These are phyloP conservation scores for Trichoderma guizhouense DNA, from an alignment of 2,329 filamentous ascomycete species.

Conservation along the genomic window DNA sequence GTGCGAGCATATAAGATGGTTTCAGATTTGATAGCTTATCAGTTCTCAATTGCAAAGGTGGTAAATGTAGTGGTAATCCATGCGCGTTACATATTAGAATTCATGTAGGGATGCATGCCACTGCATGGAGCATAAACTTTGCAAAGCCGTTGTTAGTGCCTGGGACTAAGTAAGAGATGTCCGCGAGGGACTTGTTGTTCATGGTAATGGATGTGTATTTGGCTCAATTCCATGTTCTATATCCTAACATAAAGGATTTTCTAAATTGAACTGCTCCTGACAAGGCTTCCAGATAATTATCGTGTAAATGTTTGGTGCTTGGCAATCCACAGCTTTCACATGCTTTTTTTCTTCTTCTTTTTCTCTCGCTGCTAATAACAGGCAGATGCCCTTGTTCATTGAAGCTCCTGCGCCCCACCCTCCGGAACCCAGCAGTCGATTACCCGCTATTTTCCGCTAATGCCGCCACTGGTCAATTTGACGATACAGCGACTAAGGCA, in stretches of 20 bases:
- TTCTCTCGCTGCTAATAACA: background rate
- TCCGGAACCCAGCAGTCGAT: background rate
- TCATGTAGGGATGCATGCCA: background rate
- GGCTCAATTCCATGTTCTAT: background rate
- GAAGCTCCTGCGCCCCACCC: conserved; percentile 10
- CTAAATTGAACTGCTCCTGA: background rate
- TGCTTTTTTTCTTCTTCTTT: conserved; percentile 3
- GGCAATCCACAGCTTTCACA: conserved; percentile 17
- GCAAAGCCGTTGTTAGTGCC: background rate
- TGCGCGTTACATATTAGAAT: background rate
- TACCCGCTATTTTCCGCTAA: conserved; percentile 15
- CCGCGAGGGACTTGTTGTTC: background rate
- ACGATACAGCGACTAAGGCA: conserved; percentile 5
- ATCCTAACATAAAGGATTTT: background rate
- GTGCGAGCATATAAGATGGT: background rate
- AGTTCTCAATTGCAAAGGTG: background rate
- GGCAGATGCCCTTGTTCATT: background rate
- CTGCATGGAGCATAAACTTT: conserved; percentile 7
- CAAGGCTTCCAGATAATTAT: background rate
- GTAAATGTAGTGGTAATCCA: background rate
- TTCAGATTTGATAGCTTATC: background rate
- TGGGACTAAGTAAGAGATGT: background rate
- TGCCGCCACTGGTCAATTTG: conserved; percentile 3
- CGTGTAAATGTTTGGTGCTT: background rate
- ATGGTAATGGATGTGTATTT: background rate